A percentile compares a stretch with the other conserved stretches of the same genome.
These are phyloP conservation scores for Solanum pennellii DNA, from an alignment of 257 asterid species.

Conservation along the genomic window DNA sequence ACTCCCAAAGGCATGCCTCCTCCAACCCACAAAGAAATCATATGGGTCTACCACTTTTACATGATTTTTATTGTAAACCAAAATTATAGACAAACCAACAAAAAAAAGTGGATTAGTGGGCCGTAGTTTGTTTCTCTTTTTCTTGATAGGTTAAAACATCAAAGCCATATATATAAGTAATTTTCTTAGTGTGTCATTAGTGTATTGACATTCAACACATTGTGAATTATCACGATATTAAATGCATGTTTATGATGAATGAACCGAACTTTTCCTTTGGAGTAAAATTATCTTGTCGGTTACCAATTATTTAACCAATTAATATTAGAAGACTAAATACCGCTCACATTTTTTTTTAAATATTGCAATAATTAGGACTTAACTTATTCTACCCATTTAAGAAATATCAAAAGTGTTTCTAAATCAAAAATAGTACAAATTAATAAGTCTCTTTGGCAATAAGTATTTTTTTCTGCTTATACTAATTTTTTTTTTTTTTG, in stretches of 20 bases:
- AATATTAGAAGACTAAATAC: no score
- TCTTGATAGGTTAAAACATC: background rate
- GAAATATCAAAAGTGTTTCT: no score
- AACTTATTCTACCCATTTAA: no score
- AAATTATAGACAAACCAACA: background rate
- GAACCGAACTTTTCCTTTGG: background rate
- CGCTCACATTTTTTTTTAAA: no score
- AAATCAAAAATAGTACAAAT: no score
- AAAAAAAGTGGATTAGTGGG: background rate
- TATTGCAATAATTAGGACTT: no score
- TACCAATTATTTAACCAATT: background rate
- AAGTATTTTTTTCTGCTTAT: no score
- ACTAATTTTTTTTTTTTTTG: no score
- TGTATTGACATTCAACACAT: background rate
- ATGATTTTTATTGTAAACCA: background rate
- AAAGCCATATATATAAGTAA: background rate
- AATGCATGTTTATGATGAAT: background rate
- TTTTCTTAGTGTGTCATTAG: background rate
- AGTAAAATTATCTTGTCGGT: background rate
- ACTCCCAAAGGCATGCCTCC: background rate
- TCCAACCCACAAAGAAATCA: slow-evolving; percentile 8
- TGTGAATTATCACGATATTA: background rate
- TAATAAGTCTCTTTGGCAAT: no score
- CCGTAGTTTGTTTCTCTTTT: background rate
- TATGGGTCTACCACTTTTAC: slow-evolving; percentile 2